Percentiles rank a stretch among this genome's conserved stretches.
Conservation (phyloP, 805 yeast genomes). For the Debaryomyces hansenii region DNA sequence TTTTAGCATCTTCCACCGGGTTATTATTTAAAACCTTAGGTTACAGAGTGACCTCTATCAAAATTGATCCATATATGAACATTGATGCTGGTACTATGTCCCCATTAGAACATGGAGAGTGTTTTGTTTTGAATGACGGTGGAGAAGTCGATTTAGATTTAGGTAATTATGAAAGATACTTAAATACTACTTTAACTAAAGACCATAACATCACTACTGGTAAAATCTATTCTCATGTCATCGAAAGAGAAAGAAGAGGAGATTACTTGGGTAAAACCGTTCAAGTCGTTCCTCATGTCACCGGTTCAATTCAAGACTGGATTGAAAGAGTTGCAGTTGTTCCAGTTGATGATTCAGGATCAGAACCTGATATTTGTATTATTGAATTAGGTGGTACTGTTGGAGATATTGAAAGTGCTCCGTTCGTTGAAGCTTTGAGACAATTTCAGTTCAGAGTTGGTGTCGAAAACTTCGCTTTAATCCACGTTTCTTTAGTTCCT, state of each 20-base stretch:
- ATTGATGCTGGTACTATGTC: conserved; percentile 99
- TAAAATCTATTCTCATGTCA: conserved; percentile 91
- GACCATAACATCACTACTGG: conserved; percentile 99
- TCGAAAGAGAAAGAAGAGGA: conserved; percentile 92
- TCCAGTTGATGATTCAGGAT: conserved; percentile 88
- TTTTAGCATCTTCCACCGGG: conserved; percentile 95
- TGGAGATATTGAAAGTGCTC: conserved; percentile 98
- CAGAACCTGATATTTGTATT: conserved; percentile 94
- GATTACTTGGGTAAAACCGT: conserved; percentile 99
- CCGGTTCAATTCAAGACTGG: conserved; percentile 98
- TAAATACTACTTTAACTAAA: conserved; percentile 86
- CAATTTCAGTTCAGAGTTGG: conserved; percentile 99
- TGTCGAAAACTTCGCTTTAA: conserved; percentile 86
- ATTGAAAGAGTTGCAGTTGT: conserved; percentile 86
- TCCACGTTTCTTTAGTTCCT: conserved; percentile 96
- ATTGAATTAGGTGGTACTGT: conserved; percentile 99
- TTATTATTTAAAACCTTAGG: conserved; percentile 91
- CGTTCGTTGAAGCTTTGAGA: conserved; percentile 97
- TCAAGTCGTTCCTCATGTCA: conserved; percentile 97
- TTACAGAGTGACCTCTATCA: conserved; percentile 91
- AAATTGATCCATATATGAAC: conserved; percentile 98
- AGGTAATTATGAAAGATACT: conserved; percentile 97
- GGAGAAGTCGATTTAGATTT: conserved; percentile 98
- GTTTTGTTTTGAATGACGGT: conserved; percentile 96
- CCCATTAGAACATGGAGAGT: conserved; percentile 98